Evolutionary conservation across 1,284 basidiomycete genomes (phyloP), one percentile per base, ranked within the genome.

Genomic region (Ganoderma lucidum): DNA sequence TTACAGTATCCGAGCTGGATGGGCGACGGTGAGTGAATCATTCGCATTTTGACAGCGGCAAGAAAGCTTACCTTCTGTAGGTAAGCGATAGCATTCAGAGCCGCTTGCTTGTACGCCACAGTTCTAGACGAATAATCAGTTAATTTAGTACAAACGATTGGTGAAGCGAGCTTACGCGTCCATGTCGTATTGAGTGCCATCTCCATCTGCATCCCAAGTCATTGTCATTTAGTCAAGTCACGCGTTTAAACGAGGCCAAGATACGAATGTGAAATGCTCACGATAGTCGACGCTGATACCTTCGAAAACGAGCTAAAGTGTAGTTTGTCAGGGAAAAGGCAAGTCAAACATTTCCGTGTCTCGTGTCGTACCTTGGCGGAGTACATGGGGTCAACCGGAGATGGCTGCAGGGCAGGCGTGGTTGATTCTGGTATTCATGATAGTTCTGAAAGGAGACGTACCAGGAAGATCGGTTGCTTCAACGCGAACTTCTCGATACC

Each of bases 31-130:
- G n/a, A n/a, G 14, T 62, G 17, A 37, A 14, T 6, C 9, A 5
- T 32, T 55, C 28, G 15, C 35, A 44, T 42, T 32, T 28, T 44
- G 12, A 39, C 37, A 39, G 30, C 23, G 9, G 55, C 53, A 48
- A 10, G 15, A 41, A 32, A 6, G 61, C 74, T 28, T 66, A 88
- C 90, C 84, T 94, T 94, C 83, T 89, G 83, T 53, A 95, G 81
- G 78, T 95, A 95, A 2, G 87, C 85, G 71, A 95, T 94, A 6
- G 90, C 87, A 72, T 93, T 93, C 64, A 93, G 80, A 0, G 92
- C 91, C 6, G 93, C 93, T 77, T 93, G 91, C 77, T 93, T 93
- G 78, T 92, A 94, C 3, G 92, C 92, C 8, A 92, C 90, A 19
- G 91, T 89, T 0, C 90, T 91, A 63, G 6, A 44, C 39, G 30